phyloP scores from a whole-genome alignment of 2,329 filamentous ascomycete genomes.

The Alternaria solani region DNA sequence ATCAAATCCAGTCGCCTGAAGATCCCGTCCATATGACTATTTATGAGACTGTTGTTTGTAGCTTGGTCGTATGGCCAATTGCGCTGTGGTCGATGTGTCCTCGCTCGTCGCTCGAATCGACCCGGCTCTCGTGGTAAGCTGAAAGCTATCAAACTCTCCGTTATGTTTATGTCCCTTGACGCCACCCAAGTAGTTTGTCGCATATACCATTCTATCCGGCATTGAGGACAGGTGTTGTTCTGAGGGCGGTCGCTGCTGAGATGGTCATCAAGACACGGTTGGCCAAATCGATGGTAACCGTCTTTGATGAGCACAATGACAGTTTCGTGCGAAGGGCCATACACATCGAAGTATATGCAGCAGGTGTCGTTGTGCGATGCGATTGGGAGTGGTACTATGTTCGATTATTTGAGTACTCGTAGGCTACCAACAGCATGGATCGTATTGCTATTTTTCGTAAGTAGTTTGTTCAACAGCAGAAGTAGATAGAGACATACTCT shows the following conservation, averaged over 20 bases:
- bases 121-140: not conserved
- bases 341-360: conserved; percentile 10
- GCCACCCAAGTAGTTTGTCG: not conserved
- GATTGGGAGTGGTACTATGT: not conserved
- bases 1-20: not conserved
- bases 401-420: not conserved
- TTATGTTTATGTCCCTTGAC: conserved; percentile 8
- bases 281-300: conserved; percentile 21
- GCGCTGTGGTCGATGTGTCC: not conserved
- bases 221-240: conserved; percentile 20
- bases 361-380: conserved; percentile 8
- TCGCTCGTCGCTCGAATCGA: not conserved
- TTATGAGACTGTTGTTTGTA: not conserved
- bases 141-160: not conserved
- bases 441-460: not conserved
- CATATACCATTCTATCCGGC: conserved; percentile 17
- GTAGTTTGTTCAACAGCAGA: not conserved
- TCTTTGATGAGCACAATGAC: conserved; percentile 9
- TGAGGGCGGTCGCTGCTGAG: conserved; percentile 11
- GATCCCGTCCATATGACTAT: not conserved
- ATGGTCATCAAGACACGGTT: conserved; percentile 13
- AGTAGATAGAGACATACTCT: not conserved
- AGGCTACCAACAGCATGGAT: not conserved
- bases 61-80: not conserved
- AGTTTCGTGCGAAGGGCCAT: conserved; percentile 3